Evolutionary conservation across 768 basidiomycete species (phyloP).

Genomic region (Lactifluus rugatus): DNA sequence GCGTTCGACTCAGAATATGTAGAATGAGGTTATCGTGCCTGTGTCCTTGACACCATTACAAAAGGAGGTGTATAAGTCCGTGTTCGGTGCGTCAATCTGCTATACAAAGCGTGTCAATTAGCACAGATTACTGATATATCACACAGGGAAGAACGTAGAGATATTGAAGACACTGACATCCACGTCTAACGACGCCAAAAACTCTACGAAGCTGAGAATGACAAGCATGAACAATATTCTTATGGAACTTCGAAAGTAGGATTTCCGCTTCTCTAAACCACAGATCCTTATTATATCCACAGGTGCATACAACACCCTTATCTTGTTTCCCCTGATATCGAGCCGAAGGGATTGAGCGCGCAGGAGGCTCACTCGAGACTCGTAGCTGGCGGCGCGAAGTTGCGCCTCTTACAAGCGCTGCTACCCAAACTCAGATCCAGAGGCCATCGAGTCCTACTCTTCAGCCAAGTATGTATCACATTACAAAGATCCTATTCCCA

Average conservation of each 20-base stretch:
- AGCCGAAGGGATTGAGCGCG: conserved; percentile 49
- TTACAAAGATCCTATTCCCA: background rate
- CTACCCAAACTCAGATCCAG: conserved; percentile 76
- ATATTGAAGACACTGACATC: conserved; percentile 52
- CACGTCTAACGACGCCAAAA: conserved; percentile 26
- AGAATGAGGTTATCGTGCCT: conserved; percentile 91
- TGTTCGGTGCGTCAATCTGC: conserved; percentile 47
- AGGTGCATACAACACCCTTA: conserved; percentile 93
- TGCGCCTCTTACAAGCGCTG: conserved; percentile 64
- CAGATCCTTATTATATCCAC: background rate
- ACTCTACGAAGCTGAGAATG: conserved; percentile 33
- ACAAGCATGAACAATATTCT: conserved; percentile 66
- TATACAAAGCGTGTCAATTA: conserved; percentile 1
- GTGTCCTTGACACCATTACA: conserved; percentile 82
- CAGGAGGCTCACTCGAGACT: conserved; percentile 67
- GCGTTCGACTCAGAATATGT: background rate
- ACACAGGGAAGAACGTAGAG: conserved; percentile 58
- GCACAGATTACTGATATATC: conserved; percentile 15
- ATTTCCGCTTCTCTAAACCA: conserved; percentile 2
- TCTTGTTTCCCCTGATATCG: conserved; percentile 69
- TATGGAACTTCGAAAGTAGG: conserved; percentile 83
- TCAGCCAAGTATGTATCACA: conserved; percentile 63
- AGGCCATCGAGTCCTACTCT: conserved; percentile 83
- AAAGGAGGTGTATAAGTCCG: conserved; percentile 78
- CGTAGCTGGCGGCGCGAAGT: conserved; percentile 77